Percentiles rank a stretch among this genome's conserved stretches.
Evolutionary conservation across 192 early-diverging fungal genomes (phyloP).

Genomic region (Diversispora epigaea): DNA sequence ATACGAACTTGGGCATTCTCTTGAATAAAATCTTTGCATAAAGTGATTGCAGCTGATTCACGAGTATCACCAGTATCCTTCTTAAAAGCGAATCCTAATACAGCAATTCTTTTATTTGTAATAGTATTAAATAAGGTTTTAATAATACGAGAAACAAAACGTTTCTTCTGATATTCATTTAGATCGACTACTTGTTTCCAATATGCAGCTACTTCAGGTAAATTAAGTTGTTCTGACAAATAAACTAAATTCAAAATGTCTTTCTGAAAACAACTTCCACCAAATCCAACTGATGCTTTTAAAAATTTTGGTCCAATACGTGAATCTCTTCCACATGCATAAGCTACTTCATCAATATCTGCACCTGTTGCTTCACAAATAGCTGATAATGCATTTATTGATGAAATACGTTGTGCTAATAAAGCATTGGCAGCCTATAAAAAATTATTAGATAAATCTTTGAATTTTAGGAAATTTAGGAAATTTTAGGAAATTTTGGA

Average conservation of each 20-base stretch:
- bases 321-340: constrained; percentile 82
- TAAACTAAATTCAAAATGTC: constrained; percentile 92
- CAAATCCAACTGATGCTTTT: constrained; percentile 90
- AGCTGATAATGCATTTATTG: constrained; percentile 85
- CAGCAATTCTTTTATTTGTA: constrained; percentile 73
- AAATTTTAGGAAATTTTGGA: no score
- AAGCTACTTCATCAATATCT: constrained; percentile 86
- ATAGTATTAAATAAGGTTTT: constrained; percentile 76
- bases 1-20: constrained; percentile 73
- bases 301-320: constrained; percentile 89
- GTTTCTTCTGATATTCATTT: constrained; percentile 89
- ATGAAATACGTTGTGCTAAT: constrained; percentile 91
- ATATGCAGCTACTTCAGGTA: constrained; percentile 90
- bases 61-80: constrained; percentile 92
- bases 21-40: constrained; percentile 77
- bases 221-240: constrained; percentile 74
- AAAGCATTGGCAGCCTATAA: constrained; percentile 85
- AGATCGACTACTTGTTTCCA: constrained; percentile 88
- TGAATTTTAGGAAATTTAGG: not conserved
- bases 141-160: constrained; percentile 76
- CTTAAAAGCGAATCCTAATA: constrained; percentile 94
- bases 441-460: not conserved
- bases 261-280: constrained; percentile 95
- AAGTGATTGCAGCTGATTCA: constrained; percentile 85
- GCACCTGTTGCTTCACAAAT: constrained; percentile 93